phyloP scores from a whole-genome alignment of 495 filamentous ascomycete species.

The Extremus antarcticus region DNA sequence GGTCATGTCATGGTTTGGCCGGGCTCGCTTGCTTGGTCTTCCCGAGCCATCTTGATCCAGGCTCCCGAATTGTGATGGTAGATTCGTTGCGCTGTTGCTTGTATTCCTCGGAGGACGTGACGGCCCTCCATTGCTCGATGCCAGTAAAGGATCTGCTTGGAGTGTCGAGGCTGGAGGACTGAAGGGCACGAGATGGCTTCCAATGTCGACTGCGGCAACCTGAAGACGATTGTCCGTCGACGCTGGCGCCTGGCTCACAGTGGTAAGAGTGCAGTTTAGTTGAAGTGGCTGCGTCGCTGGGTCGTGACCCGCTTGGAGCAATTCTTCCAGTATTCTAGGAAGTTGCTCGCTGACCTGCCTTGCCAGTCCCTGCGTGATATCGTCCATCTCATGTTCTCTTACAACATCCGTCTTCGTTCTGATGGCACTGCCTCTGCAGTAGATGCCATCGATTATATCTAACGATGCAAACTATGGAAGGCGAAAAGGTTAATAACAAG shows the following conservation, averaged over 20 bases:
- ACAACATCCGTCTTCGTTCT: too few relatives aligned
- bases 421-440: too few relatives aligned
- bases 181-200: not conserved
- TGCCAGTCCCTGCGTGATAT: constrained; percentile 2
- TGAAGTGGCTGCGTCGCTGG: constrained; percentile 3
- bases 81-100: not conserved
- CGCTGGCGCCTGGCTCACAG: not conserved
- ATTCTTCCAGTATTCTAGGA: not conserved
- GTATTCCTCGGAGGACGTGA: not conserved
- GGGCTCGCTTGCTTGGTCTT: not conserved
- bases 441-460: too few relatives aligned
- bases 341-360: constrained; percentile 4
- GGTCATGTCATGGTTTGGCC: not conserved
- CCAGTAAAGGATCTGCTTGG: not conserved
- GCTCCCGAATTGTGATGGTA: not conserved
- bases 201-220: constrained; percentile 5
- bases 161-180: not conserved
- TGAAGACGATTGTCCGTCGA: not conserved
- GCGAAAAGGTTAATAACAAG: too few relatives aligned
- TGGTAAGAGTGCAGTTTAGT: constrained; percentile 9
- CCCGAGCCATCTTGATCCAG: not conserved
- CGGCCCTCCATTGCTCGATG: not conserved
- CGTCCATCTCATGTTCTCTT: not conserved
- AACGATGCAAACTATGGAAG: too few relatives aligned
- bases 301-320: not conserved